Conservation (phyloP, 768 basidiomycete species). For the Hydnum rufescens region DNA sequence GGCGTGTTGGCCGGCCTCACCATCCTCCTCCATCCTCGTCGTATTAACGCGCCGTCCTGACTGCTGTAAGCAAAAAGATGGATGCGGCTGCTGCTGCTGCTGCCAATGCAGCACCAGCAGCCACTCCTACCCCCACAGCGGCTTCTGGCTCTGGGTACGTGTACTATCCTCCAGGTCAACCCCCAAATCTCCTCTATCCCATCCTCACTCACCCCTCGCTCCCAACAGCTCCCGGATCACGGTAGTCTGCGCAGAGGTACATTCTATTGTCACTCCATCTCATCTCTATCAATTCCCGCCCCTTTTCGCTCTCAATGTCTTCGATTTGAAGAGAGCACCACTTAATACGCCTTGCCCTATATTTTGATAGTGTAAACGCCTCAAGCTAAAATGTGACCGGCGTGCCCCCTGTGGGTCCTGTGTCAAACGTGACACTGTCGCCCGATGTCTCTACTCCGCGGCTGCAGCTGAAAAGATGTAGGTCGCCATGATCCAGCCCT, state of each 20-base stretch:
- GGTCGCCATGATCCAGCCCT: conserved; percentile 14
- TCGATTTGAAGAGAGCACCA: not conserved
- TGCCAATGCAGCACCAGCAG: not conserved
- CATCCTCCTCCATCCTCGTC: too few species aligned
- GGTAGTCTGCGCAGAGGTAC: conserved; percentile 64
- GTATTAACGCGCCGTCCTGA: too few species aligned
- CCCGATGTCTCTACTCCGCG: conserved; percentile 18
- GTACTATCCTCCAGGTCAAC: not conserved
- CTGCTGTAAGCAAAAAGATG: not conserved
- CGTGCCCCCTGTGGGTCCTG: conserved; percentile 60
- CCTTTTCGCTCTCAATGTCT: not conserved
- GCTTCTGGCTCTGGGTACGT: not conserved
- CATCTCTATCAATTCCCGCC: not conserved
- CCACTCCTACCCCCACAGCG: not conserved
- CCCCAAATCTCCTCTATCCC: not conserved
- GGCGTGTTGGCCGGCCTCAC: too few species aligned
- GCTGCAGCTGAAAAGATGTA: conserved; percentile 76
- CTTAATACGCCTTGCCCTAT: not conserved
- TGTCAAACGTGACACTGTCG: conserved; percentile 40
- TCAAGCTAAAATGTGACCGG: conserved; percentile 73
- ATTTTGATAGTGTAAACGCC: conserved; percentile 50
- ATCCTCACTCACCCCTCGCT: not conserved
- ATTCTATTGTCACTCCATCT: conserved; percentile 12
- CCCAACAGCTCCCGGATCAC: conserved; percentile 41
- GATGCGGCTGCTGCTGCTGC: not conserved